These are phyloP conservation scores for Ambrosiella xylebori DNA, from an alignment of 2,329 filamentous ascomycete genomes.

Conservation along the genomic window DNA sequence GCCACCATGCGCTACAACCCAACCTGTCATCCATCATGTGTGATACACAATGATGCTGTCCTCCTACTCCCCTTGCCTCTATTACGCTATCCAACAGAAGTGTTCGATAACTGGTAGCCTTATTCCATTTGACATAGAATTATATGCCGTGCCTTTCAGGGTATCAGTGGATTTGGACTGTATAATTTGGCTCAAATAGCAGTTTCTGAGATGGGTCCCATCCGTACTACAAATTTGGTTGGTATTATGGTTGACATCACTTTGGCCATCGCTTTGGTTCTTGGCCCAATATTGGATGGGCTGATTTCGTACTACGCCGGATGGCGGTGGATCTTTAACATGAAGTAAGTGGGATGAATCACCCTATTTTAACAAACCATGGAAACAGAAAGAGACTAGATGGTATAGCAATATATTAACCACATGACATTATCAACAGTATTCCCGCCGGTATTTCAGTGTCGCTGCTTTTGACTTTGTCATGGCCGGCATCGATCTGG, in stretches of 20 bases:
- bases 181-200: conserved; percentile 43
- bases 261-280: conserved; percentile 38
- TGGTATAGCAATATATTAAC: too few relatives aligned
- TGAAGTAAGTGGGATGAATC: conserved; percentile 30
- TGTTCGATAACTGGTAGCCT: background rate
- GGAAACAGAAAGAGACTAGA: too few relatives aligned
- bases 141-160: conserved; percentile 39
- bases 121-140: conserved; percentile 25
- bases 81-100: background rate
- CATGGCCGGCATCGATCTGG: conserved; percentile 11
- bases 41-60: background rate
- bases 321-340: conserved; percentile 45
- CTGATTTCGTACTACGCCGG: conserved; percentile 33
- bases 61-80: background rate
- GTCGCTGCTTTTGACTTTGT: conserved; percentile 24
- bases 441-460: conserved; percentile 30
- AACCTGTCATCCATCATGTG: background rate
- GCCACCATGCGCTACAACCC: background rate
- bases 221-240: conserved; percentile 33
- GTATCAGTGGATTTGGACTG: conserved; percentile 42
- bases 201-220: conserved; percentile 38
- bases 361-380: too few relatives aligned
- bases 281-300: conserved; percentile 41
- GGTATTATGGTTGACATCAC: conserved; percentile 38
- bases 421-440: conserved; percentile 18